phyloP scores from a whole-genome alignment of 495 filamentous ascomycete genomes.

The Symbiotaphrina buchneri region DNA sequence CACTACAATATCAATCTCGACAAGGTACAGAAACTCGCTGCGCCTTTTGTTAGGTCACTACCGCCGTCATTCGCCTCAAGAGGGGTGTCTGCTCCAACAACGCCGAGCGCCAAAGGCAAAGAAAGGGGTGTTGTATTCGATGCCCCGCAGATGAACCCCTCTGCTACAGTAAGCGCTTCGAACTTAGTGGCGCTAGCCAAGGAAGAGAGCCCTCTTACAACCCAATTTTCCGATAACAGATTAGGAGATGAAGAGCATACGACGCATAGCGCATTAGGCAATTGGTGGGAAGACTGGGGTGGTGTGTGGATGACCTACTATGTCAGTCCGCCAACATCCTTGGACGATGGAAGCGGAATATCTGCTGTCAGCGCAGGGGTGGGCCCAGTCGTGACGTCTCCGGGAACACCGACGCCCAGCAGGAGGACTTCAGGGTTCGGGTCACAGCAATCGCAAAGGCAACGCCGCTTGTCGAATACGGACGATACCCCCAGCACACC shows the following conservation, averaged over 20 bases:
- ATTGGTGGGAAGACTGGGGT: slow-evolving; percentile 43
- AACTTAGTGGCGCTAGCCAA: slow-evolving; percentile 8
- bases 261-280: too few species aligned
- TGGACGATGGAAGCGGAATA: slow-evolving; percentile 6
- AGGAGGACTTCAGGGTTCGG: slow-evolving; percentile 14
- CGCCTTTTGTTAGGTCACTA: slow-evolving; percentile 55
- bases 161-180: too few species aligned
- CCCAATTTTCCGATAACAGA: too few species aligned
- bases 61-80: slow-evolving; percentile 13
- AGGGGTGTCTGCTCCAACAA: slow-evolving; percentile 19
- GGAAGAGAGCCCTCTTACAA: slow-evolving; percentile 20
- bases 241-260: too few species aligned
- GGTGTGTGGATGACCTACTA: slow-evolving; percentile 45
- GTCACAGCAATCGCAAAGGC: slow-evolving; percentile 11
- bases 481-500: slow-evolving; percentile 30
- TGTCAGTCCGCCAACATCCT: slow-evolving; percentile 7
- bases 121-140: too few species aligned
- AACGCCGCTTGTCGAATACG: slow-evolving; percentile 19
- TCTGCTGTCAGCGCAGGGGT: background rate
- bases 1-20: slow-evolving; percentile 94
- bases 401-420: slow-evolving; percentile 28
- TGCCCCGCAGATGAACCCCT: too few species aligned
- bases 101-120: slow-evolving; percentile 38
- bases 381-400: slow-evolving; percentile 9
- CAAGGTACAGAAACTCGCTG: slow-evolving; percentile 57